Conservation (phyloP, 768 basidiomycete genomes). For the Bullera alba region DNA sequence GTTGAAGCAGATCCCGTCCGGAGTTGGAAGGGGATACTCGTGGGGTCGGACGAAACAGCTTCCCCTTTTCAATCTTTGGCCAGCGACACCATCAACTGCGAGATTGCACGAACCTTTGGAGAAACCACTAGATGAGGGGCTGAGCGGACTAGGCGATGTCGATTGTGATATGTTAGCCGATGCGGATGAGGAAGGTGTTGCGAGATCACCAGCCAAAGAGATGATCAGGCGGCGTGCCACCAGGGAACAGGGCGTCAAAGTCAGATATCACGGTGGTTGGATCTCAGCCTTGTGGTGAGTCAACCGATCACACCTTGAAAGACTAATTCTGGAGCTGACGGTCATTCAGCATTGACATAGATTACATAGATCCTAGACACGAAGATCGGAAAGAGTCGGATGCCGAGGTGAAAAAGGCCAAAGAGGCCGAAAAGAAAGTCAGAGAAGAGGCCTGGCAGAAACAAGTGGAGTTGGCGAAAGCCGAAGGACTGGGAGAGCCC, state of each 20-base stretch:
- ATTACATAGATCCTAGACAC: conserved; percentile 37
- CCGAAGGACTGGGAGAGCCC: conserved; percentile 10
- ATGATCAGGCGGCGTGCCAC: conserved; percentile 36
- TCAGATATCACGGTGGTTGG: conserved; percentile 37
- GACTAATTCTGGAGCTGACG: background rate
- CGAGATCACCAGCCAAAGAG: conserved; percentile 29
- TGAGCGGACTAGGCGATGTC: conserved; percentile 32
- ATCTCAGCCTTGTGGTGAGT: conserved; percentile 41
- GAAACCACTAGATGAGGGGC: conserved; percentile 19
- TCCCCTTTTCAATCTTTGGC: conserved; percentile 34
- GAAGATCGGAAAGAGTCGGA: conserved; percentile 20
- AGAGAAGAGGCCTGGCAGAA: conserved; percentile 2
- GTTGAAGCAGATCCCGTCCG: conserved; percentile 46
- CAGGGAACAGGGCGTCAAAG: conserved; percentile 36
- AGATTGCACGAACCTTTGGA: conserved; percentile 17
- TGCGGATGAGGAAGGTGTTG: conserved; percentile 32
- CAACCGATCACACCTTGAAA: background rate
- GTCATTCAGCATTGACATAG: conserved; percentile 30
- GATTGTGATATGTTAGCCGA: conserved; percentile 44
- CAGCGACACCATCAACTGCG: conserved; percentile 24
- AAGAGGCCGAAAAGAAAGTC: background rate
- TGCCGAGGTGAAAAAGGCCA: conserved; percentile 4
- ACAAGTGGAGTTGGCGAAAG: conserved; percentile 4
- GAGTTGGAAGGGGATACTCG: conserved; percentile 35
- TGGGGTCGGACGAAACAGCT: conserved; percentile 41